A percentile compares a stretch with the other conserved stretches of the same genome.
Conservation (phyloP, 495 filamentous ascomycete species). For the Talaromyces ruber region DNA sequence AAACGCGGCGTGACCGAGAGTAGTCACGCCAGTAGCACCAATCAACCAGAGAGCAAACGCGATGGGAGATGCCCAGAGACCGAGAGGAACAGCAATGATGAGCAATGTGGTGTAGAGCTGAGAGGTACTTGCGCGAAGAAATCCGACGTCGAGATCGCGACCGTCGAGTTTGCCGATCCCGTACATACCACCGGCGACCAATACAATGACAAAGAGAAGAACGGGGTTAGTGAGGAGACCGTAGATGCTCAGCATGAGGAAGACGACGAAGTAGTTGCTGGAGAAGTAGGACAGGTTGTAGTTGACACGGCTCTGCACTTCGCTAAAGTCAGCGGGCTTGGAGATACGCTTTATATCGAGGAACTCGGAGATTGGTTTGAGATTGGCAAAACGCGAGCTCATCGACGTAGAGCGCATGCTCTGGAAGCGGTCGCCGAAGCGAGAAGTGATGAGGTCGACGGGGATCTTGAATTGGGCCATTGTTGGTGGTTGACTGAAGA, state of each 20-base stretch:
- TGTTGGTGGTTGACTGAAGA: conserved; percentile 11
- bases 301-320: conserved; percentile 88
- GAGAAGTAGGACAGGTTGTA: conserved; percentile 97
- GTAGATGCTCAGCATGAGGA: conserved; percentile 93
- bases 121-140: conserved; percentile 73
- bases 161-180: conserved; percentile 83
- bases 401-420: conserved; percentile 70
- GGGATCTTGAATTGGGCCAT: conserved; percentile 92
- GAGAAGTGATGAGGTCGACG: conserved; percentile 81
- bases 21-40: conserved; percentile 82
- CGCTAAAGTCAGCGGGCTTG: conserved; percentile 84
- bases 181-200: conserved; percentile 79
- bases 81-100: conserved; percentile 71
- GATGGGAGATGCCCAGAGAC: conserved; percentile 74
- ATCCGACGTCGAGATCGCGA: conserved; percentile 77
- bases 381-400: conserved; percentile 78
- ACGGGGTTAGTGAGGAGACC: conserved; percentile 74
- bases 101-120: conserved; percentile 90
- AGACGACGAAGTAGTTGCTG: conserved; percentile 94
- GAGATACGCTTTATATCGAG: conserved; percentile 90
- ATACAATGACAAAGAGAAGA: conserved; percentile 84
- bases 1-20: conserved; percentile 89
- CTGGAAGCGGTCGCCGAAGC: conserved; percentile 68
- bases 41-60: conserved; percentile 85
- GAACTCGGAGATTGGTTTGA: conserved; percentile 87